Evolutionary conservation across 768 basidiomycete genomes (phyloP).

Genomic region (Auricularia auricula-judae): DNA sequence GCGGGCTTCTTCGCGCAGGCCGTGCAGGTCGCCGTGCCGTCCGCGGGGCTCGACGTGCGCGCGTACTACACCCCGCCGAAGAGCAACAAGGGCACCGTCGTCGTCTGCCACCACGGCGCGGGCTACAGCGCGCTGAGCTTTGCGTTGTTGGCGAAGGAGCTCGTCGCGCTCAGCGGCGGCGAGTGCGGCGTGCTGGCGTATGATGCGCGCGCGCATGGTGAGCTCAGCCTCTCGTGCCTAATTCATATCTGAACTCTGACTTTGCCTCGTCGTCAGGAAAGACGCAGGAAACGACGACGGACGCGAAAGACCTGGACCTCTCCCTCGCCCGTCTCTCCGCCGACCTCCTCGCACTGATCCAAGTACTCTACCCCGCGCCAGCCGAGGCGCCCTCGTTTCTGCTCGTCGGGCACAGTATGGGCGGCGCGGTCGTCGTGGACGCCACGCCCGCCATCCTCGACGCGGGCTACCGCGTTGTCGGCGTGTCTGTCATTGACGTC

Average conservation of each 20-base stretch:
- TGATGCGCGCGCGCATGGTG: slow-evolving; percentile 85
- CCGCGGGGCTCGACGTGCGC: slow-evolving; percentile 53
- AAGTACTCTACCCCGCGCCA: slow-evolving; percentile 58
- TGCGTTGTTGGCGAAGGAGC: slow-evolving; percentile 80
- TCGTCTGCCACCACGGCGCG: slow-evolving; percentile 93
- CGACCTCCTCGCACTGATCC: slow-evolving; percentile 65
- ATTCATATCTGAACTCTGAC: background rate
- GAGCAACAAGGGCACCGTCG: slow-evolving; percentile 43
- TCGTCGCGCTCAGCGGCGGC: slow-evolving; percentile 45
- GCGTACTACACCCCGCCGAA: slow-evolving; percentile 76
- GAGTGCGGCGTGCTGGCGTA: slow-evolving; percentile 73
- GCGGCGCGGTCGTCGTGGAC: slow-evolving; percentile 77
- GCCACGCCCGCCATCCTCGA: slow-evolving; percentile 57
- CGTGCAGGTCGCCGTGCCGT: slow-evolving; percentile 57
- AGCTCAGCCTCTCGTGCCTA: slow-evolving; percentile 11
- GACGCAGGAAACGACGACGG: slow-evolving; percentile 34
- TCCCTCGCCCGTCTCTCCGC: slow-evolving; percentile 58
- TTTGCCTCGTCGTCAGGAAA: slow-evolving; percentile 37
- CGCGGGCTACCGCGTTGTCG: slow-evolving; percentile 57
- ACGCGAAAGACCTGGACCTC: slow-evolving; percentile 40
- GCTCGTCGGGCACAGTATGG: slow-evolving; percentile 93
- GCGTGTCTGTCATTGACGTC: slow-evolving; percentile 76
- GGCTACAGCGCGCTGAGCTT: slow-evolving; percentile 87
- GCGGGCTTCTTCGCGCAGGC: slow-evolving; percentile 69
- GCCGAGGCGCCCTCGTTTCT: slow-evolving; percentile 57